phyloP scores from a whole-genome alignment of 2,329 filamentous ascomycete species.

The Parastagonospora avenae region DNA sequence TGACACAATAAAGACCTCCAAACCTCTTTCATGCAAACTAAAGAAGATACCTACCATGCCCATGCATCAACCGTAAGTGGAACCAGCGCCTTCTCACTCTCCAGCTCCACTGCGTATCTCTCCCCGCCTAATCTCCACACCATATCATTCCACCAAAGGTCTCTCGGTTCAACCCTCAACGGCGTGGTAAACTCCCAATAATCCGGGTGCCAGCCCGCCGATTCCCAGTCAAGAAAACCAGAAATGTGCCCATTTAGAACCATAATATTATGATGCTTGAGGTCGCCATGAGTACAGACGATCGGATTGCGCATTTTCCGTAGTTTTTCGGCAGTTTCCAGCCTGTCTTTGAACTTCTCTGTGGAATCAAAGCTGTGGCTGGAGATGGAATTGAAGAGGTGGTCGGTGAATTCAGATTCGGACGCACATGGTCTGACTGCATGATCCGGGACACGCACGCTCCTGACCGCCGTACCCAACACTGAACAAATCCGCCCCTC shows the following conservation, averaged over 20 bases:
- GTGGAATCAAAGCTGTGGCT: conserved; percentile 32
- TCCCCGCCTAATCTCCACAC: conserved; percentile 14
- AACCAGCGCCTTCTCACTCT: conserved; percentile 20
- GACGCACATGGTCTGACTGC: conserved; percentile 36
- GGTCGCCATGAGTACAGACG: conserved; percentile 33
- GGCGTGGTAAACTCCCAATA: conserved; percentile 29
- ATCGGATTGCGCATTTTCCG: conserved; percentile 30
- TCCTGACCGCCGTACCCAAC: conserved; percentile 37
- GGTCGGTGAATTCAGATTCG: conserved; percentile 32
- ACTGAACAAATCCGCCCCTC: conserved; percentile 36
- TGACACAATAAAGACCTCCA: too few species aligned
- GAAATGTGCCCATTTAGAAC: conserved; percentile 20
- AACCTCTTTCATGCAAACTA: not conserved
- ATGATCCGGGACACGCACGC: conserved; percentile 41
- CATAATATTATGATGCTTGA: conserved; percentile 27
- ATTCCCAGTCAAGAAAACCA: conserved; percentile 27
- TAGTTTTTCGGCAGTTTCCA: conserved; percentile 22
- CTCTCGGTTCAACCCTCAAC: conserved; percentile 12
- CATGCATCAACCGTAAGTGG: conserved; percentile 18
- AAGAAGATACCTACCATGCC: conserved; percentile 15
- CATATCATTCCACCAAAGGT: conserved; percentile 19
- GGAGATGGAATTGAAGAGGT: conserved; percentile 36
- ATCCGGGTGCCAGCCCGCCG: conserved; percentile 30
- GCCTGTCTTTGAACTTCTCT: conserved; percentile 29
- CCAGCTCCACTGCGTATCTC: conserved; percentile 13